Evolutionary conservation across 1,284 basidiomycete genomes (phyloP).

Genomic region (Trametes pubescens): DNA sequence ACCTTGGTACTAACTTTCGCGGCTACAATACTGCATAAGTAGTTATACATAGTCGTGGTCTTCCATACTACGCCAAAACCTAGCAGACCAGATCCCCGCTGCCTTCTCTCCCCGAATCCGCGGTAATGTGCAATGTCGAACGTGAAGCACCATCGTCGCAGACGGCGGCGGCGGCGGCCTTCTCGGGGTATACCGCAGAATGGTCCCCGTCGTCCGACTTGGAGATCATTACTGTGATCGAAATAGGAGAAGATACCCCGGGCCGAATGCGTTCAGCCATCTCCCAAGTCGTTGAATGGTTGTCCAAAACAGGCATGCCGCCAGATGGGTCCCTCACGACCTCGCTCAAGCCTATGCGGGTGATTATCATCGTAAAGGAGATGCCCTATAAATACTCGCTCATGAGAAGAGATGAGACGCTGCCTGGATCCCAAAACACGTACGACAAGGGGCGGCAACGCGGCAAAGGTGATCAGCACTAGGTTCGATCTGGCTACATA

Average conservation of each 20-base stretch:
- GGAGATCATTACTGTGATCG: neutral
- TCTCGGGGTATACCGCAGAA: neutral
- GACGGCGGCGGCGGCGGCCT: neutral
- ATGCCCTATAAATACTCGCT: neutral
- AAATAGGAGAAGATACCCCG: neutral
- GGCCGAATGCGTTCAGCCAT: neutral
- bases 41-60: too few species aligned
- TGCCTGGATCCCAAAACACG: neutral
- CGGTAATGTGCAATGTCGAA: neutral
- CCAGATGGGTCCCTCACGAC: neutral
- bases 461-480: neutral
- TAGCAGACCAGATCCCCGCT: too few species aligned
- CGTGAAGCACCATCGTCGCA: neutral
- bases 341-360: constrained; percentile 6
- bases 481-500: constrained; percentile 4
- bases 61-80: too few species aligned
- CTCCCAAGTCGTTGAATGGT: neutral
- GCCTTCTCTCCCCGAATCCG: too few species aligned
- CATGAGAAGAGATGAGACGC: neutral
- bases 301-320: neutral
- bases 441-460: constrained; percentile 11
- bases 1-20: too few species aligned
- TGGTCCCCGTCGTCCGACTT: neutral
- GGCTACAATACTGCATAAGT: too few species aligned
- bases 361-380: constrained; percentile 14